These are phyloP conservation scores for Gossypium longicalyx DNA, from an alignment of 345 rosid species.

Conservation along the genomic window DNA sequence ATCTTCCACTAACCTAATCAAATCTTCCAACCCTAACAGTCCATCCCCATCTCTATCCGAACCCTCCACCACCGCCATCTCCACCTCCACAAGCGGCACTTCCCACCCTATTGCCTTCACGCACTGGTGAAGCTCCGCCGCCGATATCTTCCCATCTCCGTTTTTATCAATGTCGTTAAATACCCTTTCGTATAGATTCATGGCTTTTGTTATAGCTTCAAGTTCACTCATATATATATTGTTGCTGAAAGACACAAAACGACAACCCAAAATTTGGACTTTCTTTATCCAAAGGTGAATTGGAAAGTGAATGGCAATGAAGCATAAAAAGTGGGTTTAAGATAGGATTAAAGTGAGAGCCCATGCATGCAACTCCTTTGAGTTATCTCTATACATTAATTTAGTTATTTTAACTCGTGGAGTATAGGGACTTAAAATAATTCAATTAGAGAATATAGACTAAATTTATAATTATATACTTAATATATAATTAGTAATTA, in stretches of 20 bases:
- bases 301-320: neutral
- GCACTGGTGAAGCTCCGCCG: conserved; percentile 30
- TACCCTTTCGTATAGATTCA: conserved; percentile 18
- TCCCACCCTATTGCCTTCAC: conserved; percentile 28
- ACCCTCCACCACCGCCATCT: conserved; percentile 25
- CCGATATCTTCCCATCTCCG: conserved; percentile 47
- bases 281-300: neutral
- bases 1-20: conserved; percentile 36
- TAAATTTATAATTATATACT: no score
- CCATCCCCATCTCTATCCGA: conserved; percentile 49
- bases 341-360: neutral
- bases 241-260: neutral
- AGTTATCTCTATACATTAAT: no score
- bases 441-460: no score
- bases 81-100: conserved; percentile 29
- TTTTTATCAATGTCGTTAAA: conserved; percentile 33
- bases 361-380: no score
- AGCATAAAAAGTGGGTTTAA: neutral
- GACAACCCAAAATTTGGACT: neutral
- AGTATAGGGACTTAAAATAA: no score
- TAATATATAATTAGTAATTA: no score
- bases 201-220: neutral
- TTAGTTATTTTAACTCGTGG: no score
- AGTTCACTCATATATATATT: neutral
- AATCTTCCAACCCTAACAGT: conserved; percentile 40